phyloP scores from a whole-genome alignment of 805 yeast species.

The Sporopachydermia lactativora region DNA sequence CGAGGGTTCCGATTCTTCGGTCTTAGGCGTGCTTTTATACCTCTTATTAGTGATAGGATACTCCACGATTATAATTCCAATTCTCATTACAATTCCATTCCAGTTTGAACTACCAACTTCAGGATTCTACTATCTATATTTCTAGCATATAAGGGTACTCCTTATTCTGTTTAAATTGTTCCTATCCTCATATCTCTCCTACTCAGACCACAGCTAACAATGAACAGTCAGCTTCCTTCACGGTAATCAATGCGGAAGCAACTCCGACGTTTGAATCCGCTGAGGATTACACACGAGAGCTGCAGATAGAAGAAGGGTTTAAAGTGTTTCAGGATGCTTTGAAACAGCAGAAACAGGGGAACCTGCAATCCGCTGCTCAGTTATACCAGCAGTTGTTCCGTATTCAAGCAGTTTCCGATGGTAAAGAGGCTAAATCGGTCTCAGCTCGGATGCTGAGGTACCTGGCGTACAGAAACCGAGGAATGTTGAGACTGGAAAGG shows the following conservation, averaged over 20 bases:
- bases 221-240: constrained; percentile 47
- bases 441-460: constrained; percentile 62
- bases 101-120: too few species aligned
- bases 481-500: constrained; percentile 44
- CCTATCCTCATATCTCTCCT: too few species aligned
- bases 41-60: too few species aligned
- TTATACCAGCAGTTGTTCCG: constrained; percentile 50
- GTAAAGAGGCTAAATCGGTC: constrained; percentile 39
- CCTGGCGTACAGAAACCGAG: constrained; percentile 70
- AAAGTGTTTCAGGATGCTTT: constrained; percentile 63
- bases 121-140: too few species aligned
- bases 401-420: constrained; percentile 46
- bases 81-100: too few species aligned
- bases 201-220: too few species aligned
- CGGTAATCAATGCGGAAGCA: constrained; percentile 66
- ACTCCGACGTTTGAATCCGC: constrained; percentile 56
- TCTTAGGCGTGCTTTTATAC: too few species aligned
- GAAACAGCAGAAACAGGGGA: constrained; percentile 35
- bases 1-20: too few species aligned
- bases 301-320: constrained; percentile 80
- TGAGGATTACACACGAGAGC: constrained; percentile 83
- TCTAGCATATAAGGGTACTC: too few species aligned
- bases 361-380: constrained; percentile 34
- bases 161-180: too few species aligned
- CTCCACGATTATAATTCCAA: too few species aligned